phyloP scores from a whole-genome alignment of 306 rosid species.

The Trifolium dubium region DNA sequence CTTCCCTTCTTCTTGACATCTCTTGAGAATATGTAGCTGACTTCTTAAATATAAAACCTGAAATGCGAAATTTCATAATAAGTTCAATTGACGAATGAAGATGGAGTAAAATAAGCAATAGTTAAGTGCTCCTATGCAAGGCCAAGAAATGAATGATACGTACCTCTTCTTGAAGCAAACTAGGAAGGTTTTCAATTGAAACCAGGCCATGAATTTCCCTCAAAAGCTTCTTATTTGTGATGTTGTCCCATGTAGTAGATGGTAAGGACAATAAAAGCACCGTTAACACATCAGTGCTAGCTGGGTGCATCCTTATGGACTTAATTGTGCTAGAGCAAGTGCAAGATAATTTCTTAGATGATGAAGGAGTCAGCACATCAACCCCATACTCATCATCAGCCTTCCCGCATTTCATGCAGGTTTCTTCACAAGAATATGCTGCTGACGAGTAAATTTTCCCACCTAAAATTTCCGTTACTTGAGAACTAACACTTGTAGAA shows the following conservation, averaged over 20 bases:
- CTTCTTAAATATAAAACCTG: constrained; percentile 85
- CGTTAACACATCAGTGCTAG: no score
- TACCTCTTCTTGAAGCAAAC: constrained; percentile 97
- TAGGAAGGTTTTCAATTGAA: constrained; percentile 68
- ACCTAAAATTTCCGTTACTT: no score
- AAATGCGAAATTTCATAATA: constrained; percentile 30
- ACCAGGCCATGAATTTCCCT: constrained; percentile 63
- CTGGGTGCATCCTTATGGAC: no score
- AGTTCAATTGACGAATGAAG: neutral
- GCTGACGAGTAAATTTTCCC: no score
- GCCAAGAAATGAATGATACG: neutral
- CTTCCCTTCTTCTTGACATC: constrained; percentile 78
- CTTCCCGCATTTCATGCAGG: no score
- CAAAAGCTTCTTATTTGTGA: constrained; percentile 64
- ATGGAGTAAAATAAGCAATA: neutral
- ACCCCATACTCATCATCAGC: no score
- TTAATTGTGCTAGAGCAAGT: no score
- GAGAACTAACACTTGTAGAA: no score
- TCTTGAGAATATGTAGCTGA: constrained; percentile 83
- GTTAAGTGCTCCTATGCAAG: no score
- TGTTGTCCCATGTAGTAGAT: constrained; percentile 74
- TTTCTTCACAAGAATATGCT: no score
- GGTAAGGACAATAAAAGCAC: constrained; percentile 86
- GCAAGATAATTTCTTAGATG: no score
- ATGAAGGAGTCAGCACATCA: no score